Evolutionary conservation across 768 basidiomycete species (phyloP).

Genomic region (Phylloporus sp.): DNA sequence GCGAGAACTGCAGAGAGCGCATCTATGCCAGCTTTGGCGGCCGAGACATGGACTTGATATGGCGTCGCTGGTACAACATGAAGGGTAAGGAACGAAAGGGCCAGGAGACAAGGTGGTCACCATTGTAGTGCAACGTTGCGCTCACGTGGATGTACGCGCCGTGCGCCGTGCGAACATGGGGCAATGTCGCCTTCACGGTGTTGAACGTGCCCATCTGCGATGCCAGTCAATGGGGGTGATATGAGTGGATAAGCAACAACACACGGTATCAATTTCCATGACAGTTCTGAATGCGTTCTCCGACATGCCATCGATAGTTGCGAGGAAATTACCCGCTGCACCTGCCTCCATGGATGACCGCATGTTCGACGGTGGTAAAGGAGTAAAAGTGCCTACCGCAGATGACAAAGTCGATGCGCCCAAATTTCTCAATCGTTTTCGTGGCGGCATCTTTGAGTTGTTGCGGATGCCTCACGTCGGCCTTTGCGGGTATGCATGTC

Average conservation of each 20-base stretch:
- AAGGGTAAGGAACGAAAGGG: background rate
- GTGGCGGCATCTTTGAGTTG: conserved; percentile 72
- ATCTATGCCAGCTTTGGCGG: conserved; percentile 93
- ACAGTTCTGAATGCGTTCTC: conserved; percentile 92
- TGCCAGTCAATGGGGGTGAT: background rate
- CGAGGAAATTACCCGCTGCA: conserved; percentile 95
- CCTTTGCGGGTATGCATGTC: conserved; percentile 67
- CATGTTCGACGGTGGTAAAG: background rate
- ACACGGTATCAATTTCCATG: conserved; percentile 87
- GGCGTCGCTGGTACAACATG: conserved; percentile 52
- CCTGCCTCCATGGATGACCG: conserved; percentile 40
- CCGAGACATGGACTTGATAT: conserved; percentile 90
- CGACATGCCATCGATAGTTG: conserved; percentile 77
- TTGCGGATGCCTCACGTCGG: conserved; percentile 78
- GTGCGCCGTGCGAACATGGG: conserved; percentile 61
- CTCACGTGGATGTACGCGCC: conserved; percentile 90
- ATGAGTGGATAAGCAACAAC: conserved; percentile 15
- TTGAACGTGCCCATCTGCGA: conserved; percentile 84
- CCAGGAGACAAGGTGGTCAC: conserved; percentile 32
- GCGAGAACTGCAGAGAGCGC: conserved; percentile 83
- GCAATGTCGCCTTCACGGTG: conserved; percentile 89
- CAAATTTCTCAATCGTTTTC: conserved; percentile 70
- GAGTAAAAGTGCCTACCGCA: conserved; percentile 56
- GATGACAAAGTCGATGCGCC: conserved; percentile 91
- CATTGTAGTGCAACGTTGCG: conserved; percentile 82